A percentile compares a stretch with the other conserved stretches of the same genome.
phyloP scores from a whole-genome alignment of 108 stramenopile species.

The Poteriospumella lacustris region DNA sequence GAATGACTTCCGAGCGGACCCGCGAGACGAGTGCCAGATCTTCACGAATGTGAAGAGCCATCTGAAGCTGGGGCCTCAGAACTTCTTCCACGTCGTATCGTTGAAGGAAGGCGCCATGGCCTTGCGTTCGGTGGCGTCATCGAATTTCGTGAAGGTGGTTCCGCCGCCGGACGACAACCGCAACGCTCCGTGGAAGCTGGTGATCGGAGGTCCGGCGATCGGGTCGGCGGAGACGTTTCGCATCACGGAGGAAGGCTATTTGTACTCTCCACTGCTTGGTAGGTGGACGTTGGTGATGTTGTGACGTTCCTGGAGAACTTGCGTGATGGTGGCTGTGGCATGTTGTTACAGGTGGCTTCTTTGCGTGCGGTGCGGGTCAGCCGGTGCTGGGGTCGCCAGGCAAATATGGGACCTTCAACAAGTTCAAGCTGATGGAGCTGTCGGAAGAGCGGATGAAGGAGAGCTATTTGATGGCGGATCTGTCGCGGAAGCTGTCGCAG shows the following conservation, averaged over 20 bases:
- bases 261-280: background rate
- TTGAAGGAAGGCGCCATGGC: slow-evolving; percentile 9
- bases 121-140: background rate
- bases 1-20: slow-evolving; percentile 24
- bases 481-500: too few relatives aligned
- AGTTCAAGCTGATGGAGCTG: background rate
- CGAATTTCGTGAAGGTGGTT: background rate
- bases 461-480: background rate
- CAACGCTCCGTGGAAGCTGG: slow-evolving; percentile 13
- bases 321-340: background rate
- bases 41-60: background rate
- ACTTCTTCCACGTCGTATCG: background rate
- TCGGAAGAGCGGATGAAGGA: background rate
- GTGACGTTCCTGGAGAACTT: background rate
- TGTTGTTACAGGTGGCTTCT: background rate
- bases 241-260: background rate
- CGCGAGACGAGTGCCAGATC: slow-evolving; percentile 10
- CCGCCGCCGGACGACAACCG: background rate
- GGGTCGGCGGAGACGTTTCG: slow-evolving; percentile 26
- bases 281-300: too few relatives aligned
- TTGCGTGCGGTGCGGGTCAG: background rate
- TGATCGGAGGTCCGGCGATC: background rate
- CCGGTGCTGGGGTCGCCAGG: background rate
- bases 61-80: background rate
- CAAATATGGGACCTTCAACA: background rate